Evolutionary conservation across 345 rosid genomes (phyloP).

Genomic region (Eucalyptus marginata): DNA sequence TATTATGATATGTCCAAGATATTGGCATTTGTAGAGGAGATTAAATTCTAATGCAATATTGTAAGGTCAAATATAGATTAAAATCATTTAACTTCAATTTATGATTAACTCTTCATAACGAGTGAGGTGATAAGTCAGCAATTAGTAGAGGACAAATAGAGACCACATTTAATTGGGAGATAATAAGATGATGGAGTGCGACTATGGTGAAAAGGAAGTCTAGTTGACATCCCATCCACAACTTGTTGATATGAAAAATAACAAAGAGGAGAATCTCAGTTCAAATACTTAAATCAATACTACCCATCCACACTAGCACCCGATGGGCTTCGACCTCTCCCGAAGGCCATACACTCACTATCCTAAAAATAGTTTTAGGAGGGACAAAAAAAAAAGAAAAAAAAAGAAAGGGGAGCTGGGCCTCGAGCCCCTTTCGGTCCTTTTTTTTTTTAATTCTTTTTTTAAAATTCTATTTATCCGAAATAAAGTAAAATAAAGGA

Average conservation of each 20-base stretch:
- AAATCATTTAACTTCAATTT: not conserved
- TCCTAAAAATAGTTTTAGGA: too few relatives aligned
- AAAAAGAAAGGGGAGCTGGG: too few relatives aligned
- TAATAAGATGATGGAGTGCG: not conserved
- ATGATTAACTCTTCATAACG: not conserved
- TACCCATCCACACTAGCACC: not conserved
- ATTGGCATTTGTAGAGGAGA: not conserved
- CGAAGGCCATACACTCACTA: too few relatives aligned
- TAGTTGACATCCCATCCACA: not conserved
- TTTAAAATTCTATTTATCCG: too few relatives aligned
- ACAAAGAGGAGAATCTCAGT: not conserved
- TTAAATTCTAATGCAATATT: not conserved
- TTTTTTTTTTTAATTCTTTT: too few relatives aligned
- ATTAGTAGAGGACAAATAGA: not conserved
- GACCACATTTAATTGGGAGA: not conserved
- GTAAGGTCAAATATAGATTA: not conserved
- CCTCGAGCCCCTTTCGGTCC: too few relatives aligned
- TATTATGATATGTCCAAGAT: too few relatives aligned
- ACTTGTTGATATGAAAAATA: not conserved
- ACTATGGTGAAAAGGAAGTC: not conserved
- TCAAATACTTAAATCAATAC: not conserved
- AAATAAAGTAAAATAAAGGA: too few relatives aligned
- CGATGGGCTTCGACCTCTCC: not conserved
- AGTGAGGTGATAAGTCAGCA: not conserved
- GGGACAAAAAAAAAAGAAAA: too few relatives aligned